These are phyloP conservation scores for Lentinula edodes DNA, from an alignment of 768 basidiomycete species.

Conservation along the genomic window DNA sequence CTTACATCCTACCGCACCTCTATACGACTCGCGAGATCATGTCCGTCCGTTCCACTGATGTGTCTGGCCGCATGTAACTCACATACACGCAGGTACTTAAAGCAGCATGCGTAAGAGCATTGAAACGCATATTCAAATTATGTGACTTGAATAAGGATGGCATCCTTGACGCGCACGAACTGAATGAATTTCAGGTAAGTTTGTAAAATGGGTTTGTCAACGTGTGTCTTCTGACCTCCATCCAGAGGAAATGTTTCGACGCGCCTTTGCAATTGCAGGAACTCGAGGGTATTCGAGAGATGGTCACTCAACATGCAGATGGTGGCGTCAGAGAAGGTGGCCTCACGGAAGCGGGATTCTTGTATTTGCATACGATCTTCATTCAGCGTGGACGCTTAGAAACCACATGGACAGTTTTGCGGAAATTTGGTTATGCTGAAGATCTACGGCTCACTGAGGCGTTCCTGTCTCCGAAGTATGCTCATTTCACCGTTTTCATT, in stretches of 20 bases:
- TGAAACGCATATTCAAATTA: slow-evolving; percentile 92
- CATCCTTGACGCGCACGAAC: slow-evolving; percentile 79
- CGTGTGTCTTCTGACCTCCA: slow-evolving; percentile 4
- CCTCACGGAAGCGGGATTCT: slow-evolving; percentile 88
- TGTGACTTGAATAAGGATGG: slow-evolving; percentile 96
- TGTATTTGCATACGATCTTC: slow-evolving; percentile 94
- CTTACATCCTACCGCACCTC: slow-evolving; percentile 90
- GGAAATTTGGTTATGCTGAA: slow-evolving; percentile 95
- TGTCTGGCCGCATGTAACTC: slow-evolving; percentile 8
- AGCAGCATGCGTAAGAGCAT: slow-evolving; percentile 82
- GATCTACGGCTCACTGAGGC: slow-evolving; percentile 85
- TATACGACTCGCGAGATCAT: slow-evolving; percentile 96
- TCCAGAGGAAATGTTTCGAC: slow-evolving; percentile 90
- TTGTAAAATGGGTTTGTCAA: not conserved
- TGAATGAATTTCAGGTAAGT: slow-evolving; percentile 94
- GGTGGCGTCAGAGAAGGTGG: slow-evolving; percentile 73
- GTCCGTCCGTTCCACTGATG: slow-evolving; percentile 39
- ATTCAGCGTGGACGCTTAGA: slow-evolving; percentile 94
- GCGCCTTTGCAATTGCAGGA: slow-evolving; percentile 89
- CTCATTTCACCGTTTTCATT: not conserved
- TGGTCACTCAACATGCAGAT: slow-evolving; percentile 76
- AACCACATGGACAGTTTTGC: slow-evolving; percentile 95
- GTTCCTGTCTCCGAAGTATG: slow-evolving; percentile 84
- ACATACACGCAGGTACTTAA: slow-evolving; percentile 65
- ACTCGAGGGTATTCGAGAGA: slow-evolving; percentile 92